Base-by-base conservation (phyloP, 2,329 filamentous ascomycete genomes). In the Pseudogymnoascus sp. region DNA sequence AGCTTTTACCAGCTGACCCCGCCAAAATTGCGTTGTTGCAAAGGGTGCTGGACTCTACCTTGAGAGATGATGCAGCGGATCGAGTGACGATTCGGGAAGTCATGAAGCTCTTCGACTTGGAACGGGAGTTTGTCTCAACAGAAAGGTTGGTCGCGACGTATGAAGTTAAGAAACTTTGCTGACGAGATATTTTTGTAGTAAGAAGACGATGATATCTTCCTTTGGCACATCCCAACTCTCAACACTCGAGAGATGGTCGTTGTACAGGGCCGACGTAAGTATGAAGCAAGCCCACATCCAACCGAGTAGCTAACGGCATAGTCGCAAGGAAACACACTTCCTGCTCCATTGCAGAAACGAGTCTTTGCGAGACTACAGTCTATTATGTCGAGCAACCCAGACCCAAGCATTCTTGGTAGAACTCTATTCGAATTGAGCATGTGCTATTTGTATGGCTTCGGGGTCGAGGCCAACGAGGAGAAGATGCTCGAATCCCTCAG, bases 211-310 rank as follows among this genome's bases (percentile, higher is more conserved):
- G 9, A 18, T 54, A 54, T 18, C 43, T 6, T 54, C 25, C n/a
- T 54, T 32, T 30, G 43, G 43, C 25, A 54, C 25, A 6, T 54
- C 43, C 9, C 43, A 54, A 18, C 43, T 54, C 30, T 54, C 43
- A 32, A 32, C 43, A 30, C 43, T 54, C n/a, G n/a, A 54, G 30
- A 54, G 43, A 32, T 54, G 43, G 43, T 54, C 43, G 9, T 54
- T 54, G n/a, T 54, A 54, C n/a, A 30, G 43, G 25, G 43, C 43
- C 25, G 43, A 54, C 12, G 43, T 54, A 30, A 12, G 43, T 54
- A 18, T 18, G 3, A 50, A 16, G 9, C 7, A 16, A 50, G 1
- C 8, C 25, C 7, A 4, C 43, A 1, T 18, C 14, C 8, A 54
- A 6, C 2, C 9, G 18, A 11, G 4, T 54, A 32, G 43, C 43